These are phyloP conservation scores for Nectriaceae sp. DNA, from an alignment of 2,329 filamentous ascomycete species.

Conservation along the genomic window DNA sequence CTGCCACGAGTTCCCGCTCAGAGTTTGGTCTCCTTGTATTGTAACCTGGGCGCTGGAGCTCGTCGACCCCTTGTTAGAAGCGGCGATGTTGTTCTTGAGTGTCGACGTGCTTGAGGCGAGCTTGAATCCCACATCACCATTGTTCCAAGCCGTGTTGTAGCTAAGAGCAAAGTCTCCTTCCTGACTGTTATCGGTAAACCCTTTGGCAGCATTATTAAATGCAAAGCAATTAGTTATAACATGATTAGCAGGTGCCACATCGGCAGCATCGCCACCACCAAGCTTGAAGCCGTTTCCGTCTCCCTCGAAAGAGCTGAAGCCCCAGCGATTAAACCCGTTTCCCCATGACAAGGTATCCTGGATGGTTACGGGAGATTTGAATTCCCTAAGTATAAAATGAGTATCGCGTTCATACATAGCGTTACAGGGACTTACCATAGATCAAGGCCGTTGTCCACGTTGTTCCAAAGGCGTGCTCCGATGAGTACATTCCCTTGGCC, in stretches of 20 bases:
- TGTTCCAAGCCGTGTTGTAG: slow-evolving; percentile 49
- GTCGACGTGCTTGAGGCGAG: slow-evolving; percentile 35
- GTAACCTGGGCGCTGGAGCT: slow-evolving; percentile 31
- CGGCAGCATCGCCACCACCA: slow-evolving; percentile 37
- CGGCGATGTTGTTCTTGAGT: slow-evolving; percentile 42
- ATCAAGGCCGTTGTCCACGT: slow-evolving; percentile 48
- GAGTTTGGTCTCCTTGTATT: slow-evolving; percentile 22
- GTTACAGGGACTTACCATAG: slow-evolving; percentile 16
- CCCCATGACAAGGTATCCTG: slow-evolving; percentile 48
- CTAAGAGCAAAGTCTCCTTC: slow-evolving; percentile 41
- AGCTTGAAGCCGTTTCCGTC: slow-evolving; percentile 53
- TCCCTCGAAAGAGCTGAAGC: slow-evolving; percentile 43
- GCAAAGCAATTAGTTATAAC: slow-evolving; percentile 46
- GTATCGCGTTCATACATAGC: neutral
- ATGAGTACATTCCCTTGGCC: slow-evolving; percentile 48
- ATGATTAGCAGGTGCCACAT: slow-evolving; percentile 42
- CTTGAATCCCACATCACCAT: slow-evolving; percentile 43
- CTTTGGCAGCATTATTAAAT: slow-evolving; percentile 45
- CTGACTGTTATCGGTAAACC: slow-evolving; percentile 49
- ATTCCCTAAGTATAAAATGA: slow-evolving; percentile 22
- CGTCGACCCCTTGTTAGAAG: slow-evolving; percentile 14
- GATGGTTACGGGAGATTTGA: slow-evolving; percentile 44
- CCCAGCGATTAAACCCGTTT: slow-evolving; percentile 48
- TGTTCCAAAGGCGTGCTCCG: slow-evolving; percentile 50
- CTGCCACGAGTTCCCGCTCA: slow-evolving; percentile 47